These are phyloP conservation scores for Talaromyces ruber DNA, from an alignment of 495 filamentous ascomycete genomes.

Conservation along the genomic window DNA sequence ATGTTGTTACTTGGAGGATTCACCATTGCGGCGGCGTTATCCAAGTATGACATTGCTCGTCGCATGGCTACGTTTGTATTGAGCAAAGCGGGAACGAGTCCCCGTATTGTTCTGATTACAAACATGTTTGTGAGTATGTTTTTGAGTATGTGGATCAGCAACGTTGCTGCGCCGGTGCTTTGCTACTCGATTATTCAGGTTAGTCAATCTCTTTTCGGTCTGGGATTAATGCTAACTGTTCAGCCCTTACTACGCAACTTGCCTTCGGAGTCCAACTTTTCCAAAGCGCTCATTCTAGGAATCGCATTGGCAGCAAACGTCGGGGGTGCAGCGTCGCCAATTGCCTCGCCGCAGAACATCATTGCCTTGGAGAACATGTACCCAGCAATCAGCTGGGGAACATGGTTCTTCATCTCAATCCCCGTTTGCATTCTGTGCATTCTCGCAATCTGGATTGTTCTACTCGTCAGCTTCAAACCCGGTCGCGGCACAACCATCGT, in stretches of 20 bases:
- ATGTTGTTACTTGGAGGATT: slow-evolving; percentile 97
- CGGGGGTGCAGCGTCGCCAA: slow-evolving; percentile 91
- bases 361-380: slow-evolving; percentile 93
- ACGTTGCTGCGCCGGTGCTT: slow-evolving; percentile 95
- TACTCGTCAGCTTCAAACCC: slow-evolving; percentile 78
- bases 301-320: slow-evolving; percentile 95
- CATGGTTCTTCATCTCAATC: slow-evolving; percentile 94
- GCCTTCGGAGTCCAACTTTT: slow-evolving; percentile 79
- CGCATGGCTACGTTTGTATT: slow-evolving; percentile 95
- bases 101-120: slow-evolving; percentile 77
- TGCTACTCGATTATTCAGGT: slow-evolving; percentile 96
- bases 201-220: slow-evolving; percentile 12
- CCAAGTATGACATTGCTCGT: slow-evolving; percentile 96
- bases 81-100: slow-evolving; percentile 88
- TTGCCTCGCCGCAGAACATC: slow-evolving; percentile 95
- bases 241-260: slow-evolving; percentile 91
- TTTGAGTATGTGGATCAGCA: slow-evolving; percentile 97
- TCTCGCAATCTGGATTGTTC: slow-evolving; percentile 77
- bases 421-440: slow-evolving; percentile 90
- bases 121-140: slow-evolving; percentile 99
- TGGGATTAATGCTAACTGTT: slow-evolving; percentile 9
- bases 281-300: slow-evolving; percentile 89
- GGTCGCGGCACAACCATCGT: slow-evolving; percentile 82
- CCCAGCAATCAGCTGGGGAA: slow-evolving; percentile 80
- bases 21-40: slow-evolving; percentile 87